phyloP scores from a whole-genome alignment of 1,139 yeast genomes.

The Magnusiomyces tetraspermus region DNA sequence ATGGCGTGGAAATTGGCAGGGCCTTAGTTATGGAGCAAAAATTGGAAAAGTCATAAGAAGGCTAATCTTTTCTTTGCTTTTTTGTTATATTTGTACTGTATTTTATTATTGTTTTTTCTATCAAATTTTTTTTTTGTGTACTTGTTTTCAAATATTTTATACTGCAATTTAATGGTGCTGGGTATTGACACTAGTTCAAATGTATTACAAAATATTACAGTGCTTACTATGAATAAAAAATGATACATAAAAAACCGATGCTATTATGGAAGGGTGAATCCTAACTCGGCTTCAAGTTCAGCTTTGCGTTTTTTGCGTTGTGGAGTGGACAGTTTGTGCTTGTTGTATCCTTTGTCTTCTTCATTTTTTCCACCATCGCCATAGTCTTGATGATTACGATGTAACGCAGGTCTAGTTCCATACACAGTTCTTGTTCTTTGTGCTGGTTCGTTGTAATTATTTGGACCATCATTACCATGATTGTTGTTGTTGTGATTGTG shows the following conservation, averaged over 20 bases:
- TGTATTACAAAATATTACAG: too few species aligned
- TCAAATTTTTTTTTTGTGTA: not conserved
- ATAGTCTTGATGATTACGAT: too few species aligned
- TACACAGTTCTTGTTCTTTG: too few species aligned
- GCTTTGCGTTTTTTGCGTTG: not conserved
- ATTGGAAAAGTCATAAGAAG: not conserved
- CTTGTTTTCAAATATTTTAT: not conserved
- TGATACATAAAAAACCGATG: not conserved
- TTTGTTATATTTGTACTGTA: not conserved
- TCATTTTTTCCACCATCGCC: too few species aligned
- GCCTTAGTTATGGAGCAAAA: constrained; percentile 60
- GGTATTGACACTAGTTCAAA: not conserved
- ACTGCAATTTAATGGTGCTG: not conserved
- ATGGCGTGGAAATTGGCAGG: constrained; percentile 47
- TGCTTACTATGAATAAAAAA: not conserved
- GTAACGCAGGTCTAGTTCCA: too few species aligned
- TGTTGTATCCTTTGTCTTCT: too few species aligned
- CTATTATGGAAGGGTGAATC: not conserved
- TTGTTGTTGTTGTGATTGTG: too few species aligned
- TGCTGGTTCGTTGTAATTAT: too few species aligned
- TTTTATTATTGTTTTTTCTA: not conserved
- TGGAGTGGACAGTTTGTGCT: too few species aligned
- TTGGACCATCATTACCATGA: too few species aligned
- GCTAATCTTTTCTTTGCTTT: too few species aligned
- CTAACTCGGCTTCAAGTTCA: not conserved